Percentiles rank a stretch among this genome's conserved stretches.
Conservation (phyloP, 345 rosid genomes). For the Ceriops decandra region DNA sequence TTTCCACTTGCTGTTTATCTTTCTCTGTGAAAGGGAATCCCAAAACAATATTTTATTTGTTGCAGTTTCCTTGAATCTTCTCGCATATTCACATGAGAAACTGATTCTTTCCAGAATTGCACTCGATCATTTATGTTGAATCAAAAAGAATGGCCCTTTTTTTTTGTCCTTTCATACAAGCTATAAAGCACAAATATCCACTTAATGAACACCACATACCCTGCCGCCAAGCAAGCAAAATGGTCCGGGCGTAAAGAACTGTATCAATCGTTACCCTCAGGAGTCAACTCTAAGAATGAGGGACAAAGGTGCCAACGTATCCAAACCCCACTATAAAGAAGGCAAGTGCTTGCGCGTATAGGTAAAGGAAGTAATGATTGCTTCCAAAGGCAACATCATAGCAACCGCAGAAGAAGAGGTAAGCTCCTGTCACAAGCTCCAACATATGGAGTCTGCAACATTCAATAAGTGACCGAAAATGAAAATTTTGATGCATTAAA, state of each 20-base stretch:
- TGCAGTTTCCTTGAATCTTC: constrained; percentile 1
- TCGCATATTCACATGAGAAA: constrained; percentile 17
- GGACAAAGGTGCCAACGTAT: constrained; percentile 62
- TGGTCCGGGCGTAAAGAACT: constrained; percentile 1
- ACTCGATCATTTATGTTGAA: constrained; percentile 10
- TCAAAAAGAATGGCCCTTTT: constrained; percentile 8
- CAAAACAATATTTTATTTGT: constrained; percentile 5
- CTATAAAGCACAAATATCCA: background rate
- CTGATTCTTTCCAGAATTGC: background rate
- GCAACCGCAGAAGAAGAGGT: constrained; percentile 70
- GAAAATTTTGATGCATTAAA: background rate
- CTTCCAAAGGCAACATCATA: constrained; percentile 59
- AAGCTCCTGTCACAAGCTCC: constrained; percentile 70
- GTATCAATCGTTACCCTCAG: background rate
- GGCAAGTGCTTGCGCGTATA: constrained; percentile 71
- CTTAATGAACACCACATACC: background rate
- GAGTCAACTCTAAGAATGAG: constrained; percentile 28
- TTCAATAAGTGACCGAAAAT: background rate
- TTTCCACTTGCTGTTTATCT: background rate
- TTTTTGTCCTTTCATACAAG: constrained; percentile 3
- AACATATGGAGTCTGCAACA: constrained; percentile 52
- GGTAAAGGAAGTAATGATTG: constrained; percentile 65
- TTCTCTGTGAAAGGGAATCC: background rate
- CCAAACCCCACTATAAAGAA: constrained; percentile 79
- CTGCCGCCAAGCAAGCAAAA: background rate